Evolutionary conservation across 1,284 basidiomycete genomes (phyloP), one percentile per base, ranked within the genome.

Genomic region (Anthracocystis setariae): DNA sequence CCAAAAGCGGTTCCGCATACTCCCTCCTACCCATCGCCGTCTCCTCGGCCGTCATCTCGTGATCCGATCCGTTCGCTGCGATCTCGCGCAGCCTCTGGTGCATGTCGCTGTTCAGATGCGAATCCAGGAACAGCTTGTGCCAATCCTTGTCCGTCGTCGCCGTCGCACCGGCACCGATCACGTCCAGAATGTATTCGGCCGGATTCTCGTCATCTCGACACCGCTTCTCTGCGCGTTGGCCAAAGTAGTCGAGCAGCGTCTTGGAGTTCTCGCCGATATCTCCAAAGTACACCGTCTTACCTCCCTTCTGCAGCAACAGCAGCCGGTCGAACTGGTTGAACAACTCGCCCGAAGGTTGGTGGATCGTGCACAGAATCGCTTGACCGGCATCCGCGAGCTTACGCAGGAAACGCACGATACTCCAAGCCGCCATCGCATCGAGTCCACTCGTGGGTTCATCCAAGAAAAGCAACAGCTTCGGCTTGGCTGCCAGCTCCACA

Each of bases 221-320:
- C 18, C 44, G 32, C 29, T 89, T 73, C 86, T 86, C 88, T 21
- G 89, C 89, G 25, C 88, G 87, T 25, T 77, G 77, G 76, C 91
- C 88, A 72, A 92, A 92, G 83, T 92, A 92, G 18, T 85, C 74
- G 67, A 91, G 87, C 39, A 92, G 79, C 0, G 85, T 86, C 27
- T 82, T 83, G 2, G 88, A 86, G 67, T 88, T 86, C 20, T 84
- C 65, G 3, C 91, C 91, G 17, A 92, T 83, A 56, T 92, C 88
- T 21, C 91, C 91, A 73, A 91, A 92, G 67, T 71, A 78, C 21
- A 64, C 72, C n/a, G 70, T 72, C 54, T 76, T 67, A 15, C 76
- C 73, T 13, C 77, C 77, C 47, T 73, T 73, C 46, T 80, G 65
- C 27, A 80, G 63, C 18, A 80, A 59, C 8, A 78, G 54, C 21